Base-by-base conservation (phyloP, 192 early-diverging fungal species). In the Coemansia reversa region DNA sequence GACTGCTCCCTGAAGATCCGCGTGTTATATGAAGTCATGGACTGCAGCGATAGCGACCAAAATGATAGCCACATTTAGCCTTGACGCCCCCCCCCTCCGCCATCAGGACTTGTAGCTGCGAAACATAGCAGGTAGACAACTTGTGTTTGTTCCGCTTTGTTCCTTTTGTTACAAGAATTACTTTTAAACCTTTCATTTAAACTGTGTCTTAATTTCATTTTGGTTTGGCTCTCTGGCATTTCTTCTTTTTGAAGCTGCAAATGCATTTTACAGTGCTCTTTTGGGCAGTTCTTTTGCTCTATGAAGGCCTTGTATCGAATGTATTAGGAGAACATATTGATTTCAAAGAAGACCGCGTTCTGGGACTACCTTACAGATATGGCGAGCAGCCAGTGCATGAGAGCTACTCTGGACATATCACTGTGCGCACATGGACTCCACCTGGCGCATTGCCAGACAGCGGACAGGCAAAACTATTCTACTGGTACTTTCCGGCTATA, bases 401-500 rank as follows among this genome's bases (percentile, higher is more conserved):
- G 59, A 84, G 84, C 56, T 88, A 86, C 58, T 78, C 86, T 5
- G 84, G 84, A 0, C 82, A 85, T 60, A 72, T 88, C 42, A 79
- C 83, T 0, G 85, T 88, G 55, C 73, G 87, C 23, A 63, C 72
- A 6, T 86, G 80, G 78, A 80, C 76, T 11, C 70, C 67, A 28
- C 59, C 58, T 18, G 70, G 71, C 4, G 68, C 50, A 20, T 16
- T 51, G 18, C 28, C 64, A 20, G 62, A 62, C 52, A 81, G 67
- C 32, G 79, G 79, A 2, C 57, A 51, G 22, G 73, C 79, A 59
- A 70, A 66, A 33, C 66, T 81, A 64, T 89, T 87, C 53, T 94
- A 90, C 72, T 91, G 90, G 90, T 94, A 83, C 65, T 91, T 94
- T 59, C 92, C 92, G 0, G 86, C 88, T 9, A 82, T 87, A 58